Evolutionary conservation across 2,329 filamentous ascomycete species (phyloP).

Genomic region (Cercospora sp.): DNA sequence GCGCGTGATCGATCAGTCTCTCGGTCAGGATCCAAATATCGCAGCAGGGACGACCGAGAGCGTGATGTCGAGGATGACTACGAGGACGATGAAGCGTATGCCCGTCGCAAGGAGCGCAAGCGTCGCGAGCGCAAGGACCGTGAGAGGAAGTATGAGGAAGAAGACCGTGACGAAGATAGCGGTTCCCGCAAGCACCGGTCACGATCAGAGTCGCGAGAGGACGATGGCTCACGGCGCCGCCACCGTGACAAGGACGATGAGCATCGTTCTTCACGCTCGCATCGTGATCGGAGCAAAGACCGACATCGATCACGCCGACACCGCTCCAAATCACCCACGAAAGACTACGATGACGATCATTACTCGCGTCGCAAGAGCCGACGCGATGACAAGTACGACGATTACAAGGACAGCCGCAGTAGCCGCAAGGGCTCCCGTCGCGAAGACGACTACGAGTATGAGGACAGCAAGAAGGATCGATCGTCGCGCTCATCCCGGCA

Average conservation of each 20-base stretch:
- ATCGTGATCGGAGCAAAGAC: slow-evolving; percentile 50
- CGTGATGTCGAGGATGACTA: slow-evolving; percentile 49
- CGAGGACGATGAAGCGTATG: slow-evolving; percentile 46
- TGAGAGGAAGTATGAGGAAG: slow-evolving; percentile 53
- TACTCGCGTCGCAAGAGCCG: slow-evolving; percentile 41
- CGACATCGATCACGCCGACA: slow-evolving; percentile 44
- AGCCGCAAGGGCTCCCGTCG: slow-evolving; percentile 48
- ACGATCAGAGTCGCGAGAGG: slow-evolving; percentile 65
- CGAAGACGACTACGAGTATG: slow-evolving; percentile 51
- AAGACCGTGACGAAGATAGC: slow-evolving; percentile 41
- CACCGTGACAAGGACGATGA: slow-evolving; percentile 53
- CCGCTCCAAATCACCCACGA: slow-evolving; percentile 44
- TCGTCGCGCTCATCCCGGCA: slow-evolving; percentile 40
- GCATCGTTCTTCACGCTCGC: slow-evolving; percentile 48
- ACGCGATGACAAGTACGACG: slow-evolving; percentile 39
- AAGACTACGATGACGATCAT: slow-evolving; percentile 33
- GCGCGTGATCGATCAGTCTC: slow-evolving; percentile 37
- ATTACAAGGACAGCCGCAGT: slow-evolving; percentile 30
- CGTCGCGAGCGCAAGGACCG: slow-evolving; percentile 34
- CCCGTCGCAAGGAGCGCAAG: slow-evolving; percentile 41
- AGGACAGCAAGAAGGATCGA: slow-evolving; percentile 50
- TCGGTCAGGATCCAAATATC: slow-evolving; percentile 46
- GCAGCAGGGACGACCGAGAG: slow-evolving; percentile 50
- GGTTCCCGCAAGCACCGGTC: slow-evolving; percentile 57
- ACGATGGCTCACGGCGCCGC: slow-evolving; percentile 58